These are phyloP conservation scores for Acanthamoeba triangularis DNA, from an alignment of 208 protist species.

Conservation along the genomic window DNA sequence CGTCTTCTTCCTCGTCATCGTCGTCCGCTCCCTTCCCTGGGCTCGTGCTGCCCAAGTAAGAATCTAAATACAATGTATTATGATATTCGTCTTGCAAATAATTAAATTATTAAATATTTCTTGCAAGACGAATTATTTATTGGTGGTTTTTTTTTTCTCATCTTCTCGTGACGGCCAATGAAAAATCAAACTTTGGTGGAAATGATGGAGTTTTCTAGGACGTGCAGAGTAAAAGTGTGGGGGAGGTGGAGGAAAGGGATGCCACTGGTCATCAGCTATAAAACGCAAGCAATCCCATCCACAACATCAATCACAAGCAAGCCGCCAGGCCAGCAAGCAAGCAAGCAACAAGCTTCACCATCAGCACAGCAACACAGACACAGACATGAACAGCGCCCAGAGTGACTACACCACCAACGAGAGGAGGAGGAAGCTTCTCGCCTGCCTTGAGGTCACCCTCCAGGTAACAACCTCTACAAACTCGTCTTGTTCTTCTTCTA, in stretches of 20 bases:
- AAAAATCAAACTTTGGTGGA: neutral
- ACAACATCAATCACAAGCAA: neutral
- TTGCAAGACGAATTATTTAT: neutral
- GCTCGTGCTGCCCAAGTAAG: neutral
- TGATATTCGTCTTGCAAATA: too few species aligned
- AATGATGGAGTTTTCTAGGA: neutral
- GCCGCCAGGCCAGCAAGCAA: neutral
- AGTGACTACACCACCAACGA: neutral
- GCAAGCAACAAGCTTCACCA: neutral
- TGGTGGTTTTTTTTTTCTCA: neutral
- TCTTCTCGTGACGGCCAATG: neutral
- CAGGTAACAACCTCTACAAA: neutral
- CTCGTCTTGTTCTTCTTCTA: neutral
- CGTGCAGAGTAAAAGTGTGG: neutral
- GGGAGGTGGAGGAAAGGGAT: neutral
- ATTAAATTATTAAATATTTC: neutral
- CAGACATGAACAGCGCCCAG: neutral
- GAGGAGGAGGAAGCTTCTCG: neutral
- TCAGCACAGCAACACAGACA: neutral
- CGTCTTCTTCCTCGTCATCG: neutral
- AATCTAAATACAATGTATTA: neutral
- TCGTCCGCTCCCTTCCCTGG: too few species aligned
- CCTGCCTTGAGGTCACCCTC: constrained; percentile 14
- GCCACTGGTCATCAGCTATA: neutral
- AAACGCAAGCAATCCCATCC: neutral